Evolutionary conservation across 306 rosid species (phyloP), one percentile per base, ranked within the genome.

Genomic region (Ceratonia siliqua): DNA sequence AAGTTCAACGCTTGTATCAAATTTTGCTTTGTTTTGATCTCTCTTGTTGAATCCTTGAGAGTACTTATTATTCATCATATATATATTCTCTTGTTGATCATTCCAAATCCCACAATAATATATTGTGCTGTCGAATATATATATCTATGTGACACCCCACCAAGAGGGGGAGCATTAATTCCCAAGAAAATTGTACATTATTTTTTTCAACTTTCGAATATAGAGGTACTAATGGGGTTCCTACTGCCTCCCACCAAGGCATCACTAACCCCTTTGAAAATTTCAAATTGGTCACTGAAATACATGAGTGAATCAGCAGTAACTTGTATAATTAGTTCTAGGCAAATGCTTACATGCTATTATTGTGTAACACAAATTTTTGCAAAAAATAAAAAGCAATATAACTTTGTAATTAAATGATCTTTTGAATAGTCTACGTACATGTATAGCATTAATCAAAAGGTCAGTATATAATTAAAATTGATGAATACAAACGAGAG

Each of bases 201-300:
- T 43, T 22, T 48, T 33, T 27, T 9, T n/a, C 41, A 6, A 15
- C 72, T 45, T 43, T 43, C 24, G 41, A 66, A 43, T 43, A 43
- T 45, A 25, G 45, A 45, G 41, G 72, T 66, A 45, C 72, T 45
- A n/a, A n/a, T n/a, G n/a, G 39, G 4, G 1, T 45, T 56, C 56
- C 56, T 65, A 65, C 55, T 65, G 71, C 71, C n/a, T 66, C 72
- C 72, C 72, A 45, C 72, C 55, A 45, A 28, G 55, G 17, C 53
- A 41, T 13, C 36, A 42, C 36, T 22, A 36, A 22, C 39, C 15
- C 22, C 15, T 67, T 17, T 30, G 14, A 25, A 43, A 15, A 9
- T 58, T 58, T 58, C 64, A 22, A 25, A 30, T 9, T 17, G 12
- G 14, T 57, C 41, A n/a, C 62, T 13, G 18, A 22, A 10, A 54